A percentile compares a stretch with the other conserved stretches of the same genome.
These are phyloP conservation scores for Saccharomycopsis fermentans DNA, from an alignment of 805 yeast genomes.

Conservation along the genomic window DNA sequence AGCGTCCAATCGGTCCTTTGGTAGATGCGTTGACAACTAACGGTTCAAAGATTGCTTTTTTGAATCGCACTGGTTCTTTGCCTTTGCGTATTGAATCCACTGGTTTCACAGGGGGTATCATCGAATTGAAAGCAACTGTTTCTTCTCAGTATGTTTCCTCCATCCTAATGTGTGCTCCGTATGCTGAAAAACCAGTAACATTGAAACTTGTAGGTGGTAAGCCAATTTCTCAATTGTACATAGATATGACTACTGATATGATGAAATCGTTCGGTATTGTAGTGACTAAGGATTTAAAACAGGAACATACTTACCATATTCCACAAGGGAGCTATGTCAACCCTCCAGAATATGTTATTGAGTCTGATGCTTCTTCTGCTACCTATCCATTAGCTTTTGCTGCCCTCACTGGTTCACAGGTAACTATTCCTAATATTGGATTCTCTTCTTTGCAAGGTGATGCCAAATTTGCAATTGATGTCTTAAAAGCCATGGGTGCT, in stretches of 20 bases:
- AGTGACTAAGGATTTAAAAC: slow-evolving; percentile 60
- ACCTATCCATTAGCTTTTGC: slow-evolving; percentile 97
- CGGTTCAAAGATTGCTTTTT: slow-evolving; percentile 66
- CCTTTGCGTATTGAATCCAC: slow-evolving; percentile 71
- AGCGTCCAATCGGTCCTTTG: slow-evolving; percentile 92
- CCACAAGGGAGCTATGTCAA: slow-evolving; percentile 75
- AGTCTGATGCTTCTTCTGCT: slow-evolving; percentile 96
- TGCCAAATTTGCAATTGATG: slow-evolving; percentile 92
- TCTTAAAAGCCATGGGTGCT: slow-evolving; percentile 92
- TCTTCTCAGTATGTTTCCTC: slow-evolving; percentile 98
- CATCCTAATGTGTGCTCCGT: slow-evolving; percentile 94
- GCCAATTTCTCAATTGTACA: slow-evolving; percentile 91
- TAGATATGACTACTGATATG: slow-evolving; percentile 95
- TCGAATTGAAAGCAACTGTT: slow-evolving; percentile 90
- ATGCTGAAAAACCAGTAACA: slow-evolving; percentile 81
- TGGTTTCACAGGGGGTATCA: slow-evolving; percentile 74
- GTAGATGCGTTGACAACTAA: slow-evolving; percentile 81
- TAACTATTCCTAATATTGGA: slow-evolving; percentile 92
- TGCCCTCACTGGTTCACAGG: slow-evolving; percentile 87
- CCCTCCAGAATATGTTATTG: slow-evolving; percentile 80
- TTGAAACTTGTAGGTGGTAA: slow-evolving; percentile 88
- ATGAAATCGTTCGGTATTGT: slow-evolving; percentile 82
- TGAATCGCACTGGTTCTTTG: slow-evolving; percentile 69
- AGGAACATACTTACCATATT: slow-evolving; percentile 79
- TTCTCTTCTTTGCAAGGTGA: slow-evolving; percentile 90